phyloP scores from a whole-genome alignment of 164 flowering plant species.

The Vitis rotundifolia region DNA sequence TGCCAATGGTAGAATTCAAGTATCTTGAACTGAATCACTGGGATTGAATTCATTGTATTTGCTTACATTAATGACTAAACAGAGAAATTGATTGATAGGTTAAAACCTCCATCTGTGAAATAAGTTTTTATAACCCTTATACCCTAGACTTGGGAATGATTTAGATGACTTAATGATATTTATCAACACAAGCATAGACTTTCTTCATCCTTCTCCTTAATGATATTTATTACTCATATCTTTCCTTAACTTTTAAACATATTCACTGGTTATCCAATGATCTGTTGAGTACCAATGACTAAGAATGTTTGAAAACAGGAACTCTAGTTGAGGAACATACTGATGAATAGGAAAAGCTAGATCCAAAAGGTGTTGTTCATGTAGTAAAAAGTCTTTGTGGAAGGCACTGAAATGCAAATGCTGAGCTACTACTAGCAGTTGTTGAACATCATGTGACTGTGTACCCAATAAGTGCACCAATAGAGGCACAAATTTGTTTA shows the following conservation, averaged over 20 bases:
- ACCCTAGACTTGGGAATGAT: too few species aligned
- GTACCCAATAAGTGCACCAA: constrained; percentile 59
- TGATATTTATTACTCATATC: too few species aligned
- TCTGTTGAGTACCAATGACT: too few species aligned
- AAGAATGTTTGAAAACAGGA: too few species aligned
- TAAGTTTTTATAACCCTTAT: too few species aligned
- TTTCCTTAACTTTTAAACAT: too few species aligned
- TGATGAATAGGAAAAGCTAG: constrained; percentile 9
- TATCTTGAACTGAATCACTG: constrained; percentile 14
- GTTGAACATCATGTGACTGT: constrained; percentile 74
- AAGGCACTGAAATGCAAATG: constrained; percentile 83
- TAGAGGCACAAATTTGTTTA: constrained; percentile 24
- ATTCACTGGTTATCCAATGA: too few species aligned
- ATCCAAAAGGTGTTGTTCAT: constrained; percentile 59
- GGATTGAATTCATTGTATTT: background rate
- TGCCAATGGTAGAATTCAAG: constrained; percentile 65
- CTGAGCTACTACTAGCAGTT: constrained; percentile 45
- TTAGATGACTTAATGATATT: too few species aligned
- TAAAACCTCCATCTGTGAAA: too few species aligned
- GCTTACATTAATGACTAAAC: background rate
- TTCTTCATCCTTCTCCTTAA: too few species aligned
- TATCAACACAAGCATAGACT: too few species aligned
- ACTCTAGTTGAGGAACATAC: constrained; percentile 9
- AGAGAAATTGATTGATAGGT: too few species aligned
- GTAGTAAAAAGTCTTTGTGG: constrained; percentile 59